Base-by-base conservation (phyloP, 2,329 filamentous ascomycete species). In the Paracoccidioides lutzii region DNA sequence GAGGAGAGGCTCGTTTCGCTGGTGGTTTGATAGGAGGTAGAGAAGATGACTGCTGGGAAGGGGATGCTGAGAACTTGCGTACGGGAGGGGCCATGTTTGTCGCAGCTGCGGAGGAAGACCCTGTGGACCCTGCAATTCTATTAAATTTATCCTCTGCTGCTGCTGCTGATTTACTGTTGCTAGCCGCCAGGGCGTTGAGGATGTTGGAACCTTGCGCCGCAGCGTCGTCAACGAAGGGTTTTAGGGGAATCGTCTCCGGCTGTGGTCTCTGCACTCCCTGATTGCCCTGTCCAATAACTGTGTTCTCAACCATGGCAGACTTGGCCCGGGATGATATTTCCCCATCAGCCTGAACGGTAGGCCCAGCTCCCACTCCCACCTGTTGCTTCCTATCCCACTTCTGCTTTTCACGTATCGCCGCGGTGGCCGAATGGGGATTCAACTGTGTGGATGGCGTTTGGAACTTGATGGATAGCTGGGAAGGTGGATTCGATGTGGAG, bases 171-270 rank as follows among this genome's bases (percentile, higher is more conserved):
- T 32, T 30, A 15, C 32, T 45, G 32, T 22, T 22, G 22, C 52
- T 53, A 32, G 52, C 42, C 12, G 22, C 52, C 14, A 54, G 38
- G 30, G 43, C 43, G 22, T 8, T 40, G 35, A 54, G 52, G 22
- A 54, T 48, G 15, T 54, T 48, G 43, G 52, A 54, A 15, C n/a
- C 22, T 37, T 53, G 40, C 41, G 35, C 30, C 14, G 45, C 45
- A 28, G 51, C 51, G 14, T 4, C 30, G 14, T 35, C 10, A 15
- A 30, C 15, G 9, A 22, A 15, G 37, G 3, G 14, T 28, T 35
- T n/a, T 42, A 14, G 5, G 14, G 30, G 30, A 15, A 32, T 35
- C 9, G 30, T 44, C 9, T 44, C 4, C n/a, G 15, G n/a, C 14
- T 42, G 5, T 42, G 10, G 28, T 35, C 10, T 48, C 45, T 15